Base-by-base conservation (phyloP, 495 filamentous ascomycete species). In the Hypoxylon fragiforme region DNA sequence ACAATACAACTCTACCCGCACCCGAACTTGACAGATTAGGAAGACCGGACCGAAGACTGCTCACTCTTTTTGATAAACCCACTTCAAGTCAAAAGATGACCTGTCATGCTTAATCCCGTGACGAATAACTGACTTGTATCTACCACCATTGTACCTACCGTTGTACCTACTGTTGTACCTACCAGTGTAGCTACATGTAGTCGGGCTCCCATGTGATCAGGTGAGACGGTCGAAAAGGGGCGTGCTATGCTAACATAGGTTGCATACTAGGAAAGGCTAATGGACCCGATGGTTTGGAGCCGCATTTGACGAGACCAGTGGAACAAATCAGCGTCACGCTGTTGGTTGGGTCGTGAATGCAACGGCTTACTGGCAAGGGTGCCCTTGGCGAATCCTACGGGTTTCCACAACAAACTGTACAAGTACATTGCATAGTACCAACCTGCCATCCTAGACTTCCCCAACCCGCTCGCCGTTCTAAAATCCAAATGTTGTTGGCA, bases 201-300 rank as follows among this genome's bases (percentile, higher is more conserved):
- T 31, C 18, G 50, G 31, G 28, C 44, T 56, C 26, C 43, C 30
- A 42, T 36, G 16, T 42, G 24, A 35, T 16, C n/a, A 12, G 15
- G 18, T 20, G 14, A 12, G 16, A 43, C 19, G 21, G 15, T 48
- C 24, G 32, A 49, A 56, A 44, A 48, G 47, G 44, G 53, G 47
- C 18, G 28, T 40, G 52, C 38, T 46, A 56, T 8, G 24, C 22
- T 37, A 28, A 28, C 41, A n/a, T 45, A 18, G 35, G 57, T 61
- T 18, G 50, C 46, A 55, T 61, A 38, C 20, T 54, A 20, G 34
- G 24, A 54, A 38, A 62, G 53, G 48, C 44, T 58, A 41, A 43
- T 38, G 42, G 54, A 63, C 70, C 71, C 70, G 70, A 71, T 66
- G 64, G 66, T 48, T 34, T 57, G 71, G 70, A 42, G 65, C 55